Evolutionary conservation across 768 basidiomycete genomes (phyloP), one percentile per base, ranked within the genome.

Genomic region (Solioccasus polychromus): DNA sequence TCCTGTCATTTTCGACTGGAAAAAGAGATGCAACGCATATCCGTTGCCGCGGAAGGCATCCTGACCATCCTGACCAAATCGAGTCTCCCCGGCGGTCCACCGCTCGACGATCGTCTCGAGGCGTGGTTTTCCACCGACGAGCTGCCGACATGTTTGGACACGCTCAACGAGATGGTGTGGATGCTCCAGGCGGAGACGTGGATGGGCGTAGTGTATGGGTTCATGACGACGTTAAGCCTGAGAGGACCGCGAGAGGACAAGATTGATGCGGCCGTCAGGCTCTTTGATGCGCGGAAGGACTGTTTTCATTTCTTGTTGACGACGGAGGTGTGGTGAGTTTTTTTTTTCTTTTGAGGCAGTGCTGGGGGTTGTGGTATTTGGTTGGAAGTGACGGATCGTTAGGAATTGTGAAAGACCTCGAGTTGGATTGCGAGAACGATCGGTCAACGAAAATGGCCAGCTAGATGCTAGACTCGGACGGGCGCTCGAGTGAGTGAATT

Each of bases 1-100:
- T 26, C 44, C 5, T 30, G 43, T 40, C 50, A 52, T 28, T 52
- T 52, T 52, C 50, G 43, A 22, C 23, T 52, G 9, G 51, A 52
- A 31, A 45, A 42, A 29, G 51, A 52, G 35, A 52, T 52, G 50
- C 43, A 52, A 11, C 29, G 10, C 18, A 42, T 52, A 28, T 37
- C 17, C n/a, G 39, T 53, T 9, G 50, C 39, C 4, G 43, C 39
- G 1, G 5, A 26, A 8, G 34, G 38, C 17, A 36, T 52, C 12
- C 34, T 45, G 3, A 29, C 20, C 7, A 17, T 52, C 4, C 50
- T 52, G 20, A 19, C 9, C 20, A 32, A 45, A 15, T 25, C 25
- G 20, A 40, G 41, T 20, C 24, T 48, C 18, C 39, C 20, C 9
- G 24, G 36, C 14, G 34, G 35, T 4, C 41, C 34, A 3, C 37